Evolutionary conservation across 1,139 yeast genomes (phyloP), one percentile per base, ranked within the genome.

Genomic region (Diutina pseudorugosa): DNA sequence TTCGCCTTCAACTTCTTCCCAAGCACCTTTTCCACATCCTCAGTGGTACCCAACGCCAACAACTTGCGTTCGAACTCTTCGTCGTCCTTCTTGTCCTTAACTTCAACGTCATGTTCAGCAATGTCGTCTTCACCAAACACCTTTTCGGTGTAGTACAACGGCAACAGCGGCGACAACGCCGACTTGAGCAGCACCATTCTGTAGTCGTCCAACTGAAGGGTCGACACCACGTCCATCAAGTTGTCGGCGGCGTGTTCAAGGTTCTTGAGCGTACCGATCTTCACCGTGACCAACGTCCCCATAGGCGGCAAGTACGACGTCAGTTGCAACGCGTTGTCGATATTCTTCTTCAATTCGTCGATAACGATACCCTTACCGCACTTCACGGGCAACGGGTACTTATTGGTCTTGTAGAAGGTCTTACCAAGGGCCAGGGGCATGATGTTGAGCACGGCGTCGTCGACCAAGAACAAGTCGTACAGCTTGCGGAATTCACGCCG

Each of bases 351-450:
- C 52, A 85, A 72, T 5, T 86, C 76, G 36, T 68, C 74, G 51
- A 77, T 61, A n/a, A 85, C 81, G 52, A 85, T 72, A 54, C 70
- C 72, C 55, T 67, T 69, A 41, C 63, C 63, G n/a, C n/a, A 11
- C 50, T 64, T 64, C 52, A 91, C 74, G 19, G 95, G 82, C 52
- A 90, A 65, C 45, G 98, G 98, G 33, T 83, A 67, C 63, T 87
- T 87, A 55, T 71, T 66, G 54, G 75, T 72, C 41, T 61, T 66
- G 66, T 83, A 86, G 64, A 90, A 93, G 3, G 79, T 74, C 68
- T 88, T 88, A 52, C 97, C 96, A 58, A 93, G 72, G 48, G 85
- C 70, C 58, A 83, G 82, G 53, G 98, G 98, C 70, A 91, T 75
- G 56, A 87, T 73, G 52, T 90, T 82, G 54, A 89, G 74, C 51